phyloP scores from a whole-genome alignment of 108 stramenopile genomes.

The Skeletonema menzelii region DNA sequence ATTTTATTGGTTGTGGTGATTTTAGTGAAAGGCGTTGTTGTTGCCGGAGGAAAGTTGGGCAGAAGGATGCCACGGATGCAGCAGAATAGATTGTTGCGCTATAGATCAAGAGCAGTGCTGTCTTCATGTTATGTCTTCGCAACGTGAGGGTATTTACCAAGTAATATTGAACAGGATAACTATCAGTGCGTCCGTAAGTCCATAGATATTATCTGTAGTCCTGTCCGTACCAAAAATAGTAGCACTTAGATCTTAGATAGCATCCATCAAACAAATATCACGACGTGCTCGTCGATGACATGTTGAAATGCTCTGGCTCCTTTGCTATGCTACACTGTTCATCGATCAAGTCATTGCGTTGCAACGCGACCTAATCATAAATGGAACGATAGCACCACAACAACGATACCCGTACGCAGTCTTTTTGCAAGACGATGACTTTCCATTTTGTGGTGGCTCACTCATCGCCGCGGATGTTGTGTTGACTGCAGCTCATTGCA shows the following conservation, averaged over 20 bases:
- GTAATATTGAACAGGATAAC: too few relatives aligned
- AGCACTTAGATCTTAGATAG: too few relatives aligned
- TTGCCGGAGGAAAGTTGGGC: not conserved
- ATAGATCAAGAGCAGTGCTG: not conserved
- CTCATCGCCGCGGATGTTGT: slow-evolving; percentile 11
- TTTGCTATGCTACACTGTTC: not conserved
- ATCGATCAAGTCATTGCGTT: not conserved
- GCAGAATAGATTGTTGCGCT: not conserved
- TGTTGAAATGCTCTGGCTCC: not conserved
- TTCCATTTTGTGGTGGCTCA: slow-evolving; percentile 10
- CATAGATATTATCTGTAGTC: too few relatives aligned
- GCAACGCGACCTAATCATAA: not conserved
- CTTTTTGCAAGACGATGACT: not conserved
- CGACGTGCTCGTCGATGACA: too few relatives aligned
- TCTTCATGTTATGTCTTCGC: not conserved
- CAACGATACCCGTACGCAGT: slow-evolving; percentile 13
- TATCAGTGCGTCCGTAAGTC: too few relatives aligned
- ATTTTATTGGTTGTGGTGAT: not conserved
- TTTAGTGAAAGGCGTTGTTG: not conserved
- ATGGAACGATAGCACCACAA: not conserved
- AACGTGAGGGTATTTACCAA: too few relatives aligned
- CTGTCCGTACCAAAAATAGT: too few relatives aligned
- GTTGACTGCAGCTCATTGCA: slow-evolving; percentile 18
- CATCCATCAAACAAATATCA: too few relatives aligned
- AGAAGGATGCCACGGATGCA: not conserved